Evolutionary conservation across 2,329 filamentous ascomycete genomes (phyloP).

Genomic region (Colletotrichum sansevieriae): DNA sequence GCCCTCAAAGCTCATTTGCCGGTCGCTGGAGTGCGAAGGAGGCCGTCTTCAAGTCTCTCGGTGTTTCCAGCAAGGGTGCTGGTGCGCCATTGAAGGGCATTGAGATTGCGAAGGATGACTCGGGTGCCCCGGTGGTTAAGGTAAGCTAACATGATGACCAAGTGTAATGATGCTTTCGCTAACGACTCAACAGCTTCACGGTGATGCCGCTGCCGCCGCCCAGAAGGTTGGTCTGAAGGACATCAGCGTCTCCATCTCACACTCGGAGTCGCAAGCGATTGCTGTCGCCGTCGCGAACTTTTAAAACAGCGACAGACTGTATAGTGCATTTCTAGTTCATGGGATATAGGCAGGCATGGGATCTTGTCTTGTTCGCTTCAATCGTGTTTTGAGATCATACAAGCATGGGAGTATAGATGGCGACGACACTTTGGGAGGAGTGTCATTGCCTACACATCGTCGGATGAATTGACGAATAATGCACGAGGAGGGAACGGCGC

Average conservation of each 20-base stretch:
- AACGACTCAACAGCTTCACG: conserved; percentile 77
- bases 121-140: conserved; percentile 84
- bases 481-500: conserved; percentile 36
- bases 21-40: conserved; percentile 98
- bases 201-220: conserved; percentile 86
- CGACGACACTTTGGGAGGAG: conserved; percentile 42
- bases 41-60: conserved; percentile 97
- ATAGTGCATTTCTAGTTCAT: conserved; percentile 40
- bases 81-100: conserved; percentile 94
- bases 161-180: conserved; percentile 46
- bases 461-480: conserved; percentile 42
- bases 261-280: conserved; percentile 93
- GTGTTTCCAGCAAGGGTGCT: conserved; percentile 86
- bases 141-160: conserved; percentile 67
- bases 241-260: conserved; percentile 94
- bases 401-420: conserved; percentile 40
- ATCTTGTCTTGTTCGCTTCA: conserved; percentile 40
- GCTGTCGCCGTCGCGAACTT: conserved; percentile 91
- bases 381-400: conserved; percentile 41
- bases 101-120: conserved; percentile 86
- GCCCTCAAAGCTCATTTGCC: conserved; percentile 90
- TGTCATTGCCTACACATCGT: conserved; percentile 30
- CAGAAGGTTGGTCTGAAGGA: conserved; percentile 88
- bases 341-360: conserved; percentile 42
- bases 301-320: conserved; percentile 54